These are phyloP conservation scores for Diutina sp. DNA, from an alignment of 1,139 yeast genomes.

Conservation along the genomic window DNA sequence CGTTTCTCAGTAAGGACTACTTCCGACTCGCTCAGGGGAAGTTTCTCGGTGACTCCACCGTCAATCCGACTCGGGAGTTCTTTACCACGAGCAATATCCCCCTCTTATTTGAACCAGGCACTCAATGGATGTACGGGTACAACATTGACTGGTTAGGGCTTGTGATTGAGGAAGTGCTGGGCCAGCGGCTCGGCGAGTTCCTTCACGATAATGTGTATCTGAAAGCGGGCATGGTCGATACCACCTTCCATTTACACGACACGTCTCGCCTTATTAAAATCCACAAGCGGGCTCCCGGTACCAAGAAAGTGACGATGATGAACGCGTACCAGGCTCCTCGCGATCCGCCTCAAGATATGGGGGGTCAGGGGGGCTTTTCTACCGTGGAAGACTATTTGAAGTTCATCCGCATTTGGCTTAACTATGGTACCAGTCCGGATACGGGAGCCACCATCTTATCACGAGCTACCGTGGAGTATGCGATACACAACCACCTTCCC, in stretches of 20 bases:
- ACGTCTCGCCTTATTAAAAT: conserved; percentile 3
- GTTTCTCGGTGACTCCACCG: not conserved
- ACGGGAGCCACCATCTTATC: conserved; percentile 19
- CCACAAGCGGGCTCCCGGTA: conserved; percentile 5
- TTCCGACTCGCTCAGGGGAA: not conserved
- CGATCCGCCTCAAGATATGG: conserved; percentile 19
- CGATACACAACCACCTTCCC: not conserved
- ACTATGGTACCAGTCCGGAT: conserved; percentile 29
- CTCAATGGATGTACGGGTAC: conserved; percentile 37
- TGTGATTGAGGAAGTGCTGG: conserved; percentile 29
- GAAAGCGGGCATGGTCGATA: conserved; percentile 27
- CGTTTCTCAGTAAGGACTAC: conserved; percentile 24
- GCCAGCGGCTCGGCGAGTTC: conserved; percentile 28
- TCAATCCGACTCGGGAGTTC: not conserved
- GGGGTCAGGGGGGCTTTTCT: conserved; percentile 38
- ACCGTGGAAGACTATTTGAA: conserved; percentile 29
- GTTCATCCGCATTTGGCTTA: conserved; percentile 32
- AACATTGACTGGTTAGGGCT: conserved; percentile 43
- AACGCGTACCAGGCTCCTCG: not conserved
- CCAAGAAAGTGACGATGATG: conserved; percentile 10
- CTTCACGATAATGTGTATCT: conserved; percentile 25
- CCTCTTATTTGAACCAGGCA: conserved; percentile 39
- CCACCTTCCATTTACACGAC: conserved; percentile 2
- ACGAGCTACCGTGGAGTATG: conserved; percentile 10
- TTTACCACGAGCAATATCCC: conserved; percentile 13